A percentile compares a stretch with the other conserved stretches of the same genome.
Conservation (phyloP, 495 filamentous ascomycete species). For the Pseudomonodictys pantanalensis region DNA sequence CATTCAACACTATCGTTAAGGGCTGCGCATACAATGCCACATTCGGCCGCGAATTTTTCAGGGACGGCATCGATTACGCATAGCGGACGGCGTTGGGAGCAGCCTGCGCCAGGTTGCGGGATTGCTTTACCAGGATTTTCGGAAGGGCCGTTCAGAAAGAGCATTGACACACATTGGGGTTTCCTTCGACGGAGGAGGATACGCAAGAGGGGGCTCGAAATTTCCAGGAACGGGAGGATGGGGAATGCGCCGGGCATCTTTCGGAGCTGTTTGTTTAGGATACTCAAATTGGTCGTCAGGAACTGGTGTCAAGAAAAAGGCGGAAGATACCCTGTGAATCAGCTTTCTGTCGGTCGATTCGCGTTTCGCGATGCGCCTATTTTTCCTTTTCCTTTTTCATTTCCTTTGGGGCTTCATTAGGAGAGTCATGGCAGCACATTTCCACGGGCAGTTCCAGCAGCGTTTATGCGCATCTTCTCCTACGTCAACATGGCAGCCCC, state of each 20-base stretch:
- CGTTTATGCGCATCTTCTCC: not conserved
- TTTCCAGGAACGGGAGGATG: not conserved
- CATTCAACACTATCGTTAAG: conserved; percentile 26
- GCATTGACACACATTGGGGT: conserved; percentile 16
- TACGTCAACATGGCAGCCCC: not conserved
- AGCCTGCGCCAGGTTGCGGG: conserved; percentile 10
- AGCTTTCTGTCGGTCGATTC: not conserved
- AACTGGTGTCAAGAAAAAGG: not conserved
- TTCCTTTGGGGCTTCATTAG: not conserved
- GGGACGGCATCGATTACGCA: conserved; percentile 25
- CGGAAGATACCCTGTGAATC: conserved; percentile 24
- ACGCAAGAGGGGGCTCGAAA: not conserved
- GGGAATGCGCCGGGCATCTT: not conserved
- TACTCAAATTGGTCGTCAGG: conserved; percentile 16
- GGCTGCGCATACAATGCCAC: conserved; percentile 7
- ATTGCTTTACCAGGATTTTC: conserved; percentile 4
- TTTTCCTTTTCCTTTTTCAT: not conserved
- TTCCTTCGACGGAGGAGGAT: not conserved
- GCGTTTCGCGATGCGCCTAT: conserved; percentile 16
- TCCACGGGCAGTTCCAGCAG: too few relatives aligned
- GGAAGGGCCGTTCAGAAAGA: not conserved
- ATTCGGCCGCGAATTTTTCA: conserved; percentile 9
- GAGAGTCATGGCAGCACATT: too few relatives aligned
- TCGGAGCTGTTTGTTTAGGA: conserved; percentile 10
- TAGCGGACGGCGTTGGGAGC: conserved; percentile 32